Base-by-base conservation (phyloP, 176 grass and related monocot species). In the Musa itinerans region DNA sequence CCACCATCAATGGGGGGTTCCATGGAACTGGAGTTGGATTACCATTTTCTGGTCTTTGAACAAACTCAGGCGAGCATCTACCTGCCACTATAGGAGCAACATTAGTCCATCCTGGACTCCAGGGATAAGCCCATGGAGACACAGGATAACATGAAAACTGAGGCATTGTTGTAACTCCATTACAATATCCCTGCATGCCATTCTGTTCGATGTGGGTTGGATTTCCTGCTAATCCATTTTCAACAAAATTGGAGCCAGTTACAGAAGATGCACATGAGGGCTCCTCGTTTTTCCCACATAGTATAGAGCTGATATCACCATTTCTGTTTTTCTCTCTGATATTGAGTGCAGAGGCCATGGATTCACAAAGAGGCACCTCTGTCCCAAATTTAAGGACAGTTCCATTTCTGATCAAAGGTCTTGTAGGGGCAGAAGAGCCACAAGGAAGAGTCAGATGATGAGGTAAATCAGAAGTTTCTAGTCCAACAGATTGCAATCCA, bases 111-210 rank as follows among this genome's bases (percentile, higher is more conserved):
- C 78, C 84, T 75, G 78, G 81, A 56, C 62, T 73, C 79, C 83
- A 86, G 24, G 84, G 86, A 65, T 83, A 85, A 76, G 86, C 64
- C 70, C 87, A 78, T 81, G 85, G 62, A 74, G 87, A 74, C 58
- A 79, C 75, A 79, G 68, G 59, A 59, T 87, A 86, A 79, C 63
- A 81, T 62, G 76, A 76, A 58, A 57, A 53, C 25, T 76, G 83
- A 81, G 74, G 76, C 68, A 75, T 68, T 56, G 75, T 49, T 52
- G 72, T 64, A 43, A 84, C 52, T 9, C 63, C 71, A 80, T 84
- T 84, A 55, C n/a, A 58, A n/a, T 80, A 74, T 23, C 81, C 83
- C 68, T 78, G 71, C 79, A 63, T 63, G n/a, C 65, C 48, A 55
- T 81, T 88, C 2, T 79, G 72, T 55, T 83, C 68, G 15, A 88